Evolutionary conservation across 225 moss, liverwort and hornwort genomes (phyloP).

Genomic region (Polytrichum formosum): DNA sequence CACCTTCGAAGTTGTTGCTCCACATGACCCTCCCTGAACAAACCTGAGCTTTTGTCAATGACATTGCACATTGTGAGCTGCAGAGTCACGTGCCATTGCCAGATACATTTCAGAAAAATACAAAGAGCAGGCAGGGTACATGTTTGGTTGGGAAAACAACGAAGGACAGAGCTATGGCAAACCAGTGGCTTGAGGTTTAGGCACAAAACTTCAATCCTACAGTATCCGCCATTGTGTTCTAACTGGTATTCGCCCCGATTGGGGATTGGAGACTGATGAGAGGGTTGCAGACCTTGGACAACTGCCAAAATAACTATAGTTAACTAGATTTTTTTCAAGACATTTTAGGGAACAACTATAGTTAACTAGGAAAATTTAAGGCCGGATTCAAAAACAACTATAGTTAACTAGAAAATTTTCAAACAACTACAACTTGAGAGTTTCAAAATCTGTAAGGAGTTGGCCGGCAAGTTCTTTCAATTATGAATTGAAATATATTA

Average conservation of each 20-base stretch:
- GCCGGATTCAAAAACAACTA: too few species aligned
- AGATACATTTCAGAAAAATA: conserved; percentile 14
- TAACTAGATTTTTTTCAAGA: too few species aligned
- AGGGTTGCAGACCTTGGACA: too few species aligned
- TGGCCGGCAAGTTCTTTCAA: too few species aligned
- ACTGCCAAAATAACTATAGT: too few species aligned
- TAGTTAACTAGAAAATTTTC: too few species aligned
- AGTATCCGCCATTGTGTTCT: neutral
- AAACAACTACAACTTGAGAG: too few species aligned
- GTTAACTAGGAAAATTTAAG: too few species aligned
- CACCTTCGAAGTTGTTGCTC: neutral
- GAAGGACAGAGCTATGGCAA: conserved; percentile 5
- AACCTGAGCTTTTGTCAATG: too few species aligned
- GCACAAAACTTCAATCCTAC: conserved; percentile 6
- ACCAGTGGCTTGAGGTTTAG: conserved; percentile 23
- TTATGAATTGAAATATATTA: too few species aligned
- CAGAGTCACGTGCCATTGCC: conserved; percentile 15
- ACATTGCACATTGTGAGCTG: neutral
- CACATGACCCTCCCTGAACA: neutral
- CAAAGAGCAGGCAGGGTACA: conserved; percentile 3
- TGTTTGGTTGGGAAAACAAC: conserved; percentile 4
- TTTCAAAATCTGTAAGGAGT: too few species aligned
- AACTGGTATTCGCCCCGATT: neutral
- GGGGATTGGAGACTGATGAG: conserved; percentile 1
- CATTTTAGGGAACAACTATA: too few species aligned